Evolutionary conservation across 148 eudicot species (phyloP), one percentile per base, ranked within the genome.

Genomic region (Beta vulgaris): DNA sequence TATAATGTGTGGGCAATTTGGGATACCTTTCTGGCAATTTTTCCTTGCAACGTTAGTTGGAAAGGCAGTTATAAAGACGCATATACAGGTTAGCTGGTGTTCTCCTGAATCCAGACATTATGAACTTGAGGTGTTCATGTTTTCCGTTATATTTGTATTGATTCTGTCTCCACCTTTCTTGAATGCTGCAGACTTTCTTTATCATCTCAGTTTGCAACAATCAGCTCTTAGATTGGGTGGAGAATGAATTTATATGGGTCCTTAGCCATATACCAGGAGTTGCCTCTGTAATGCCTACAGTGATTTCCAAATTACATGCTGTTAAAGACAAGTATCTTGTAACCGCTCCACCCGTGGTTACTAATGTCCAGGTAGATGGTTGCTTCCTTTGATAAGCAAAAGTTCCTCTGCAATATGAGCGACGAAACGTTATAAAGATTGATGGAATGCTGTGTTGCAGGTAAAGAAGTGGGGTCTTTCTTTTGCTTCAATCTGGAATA

Each of bases 1-100:
- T 74, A 92, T 96, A 73, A 86, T 96, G 97, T 96, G 97, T 48
- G 99, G 99, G 68, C 99, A 96, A 82, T 93, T 92, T 65, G 99
- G 98, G 61, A 84, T 96, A 78, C 88, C 99, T 35, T 96, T 96
- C 71, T 96, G 99, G 99, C 74, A 96, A 78, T 96, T 96, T 81
- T 92, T 96, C 79, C 77, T 91, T 72, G 97, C 99, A 63, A 96
- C 98, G 5, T 64, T 89, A 71, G 43, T 96, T 25, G 99, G 99
- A 77, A 96, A 96, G 83, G 99, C 99, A 44, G 78, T 96, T 29
- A 74, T 96, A 62, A 96, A 96, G 88, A 91, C 99, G 36, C 98
- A 92, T 83, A 92, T 96, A 70, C 99, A 96, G 98, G 98, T 92
- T 70, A 31, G 84, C 72, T 13, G 31, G 60, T 29, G 34, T 25